A percentile compares a stretch with the other conserved stretches of the same genome.
These are phyloP conservation scores for Crithidia thermophila DNA, from an alignment of 208 protist genomes.

Conservation along the genomic window DNA sequence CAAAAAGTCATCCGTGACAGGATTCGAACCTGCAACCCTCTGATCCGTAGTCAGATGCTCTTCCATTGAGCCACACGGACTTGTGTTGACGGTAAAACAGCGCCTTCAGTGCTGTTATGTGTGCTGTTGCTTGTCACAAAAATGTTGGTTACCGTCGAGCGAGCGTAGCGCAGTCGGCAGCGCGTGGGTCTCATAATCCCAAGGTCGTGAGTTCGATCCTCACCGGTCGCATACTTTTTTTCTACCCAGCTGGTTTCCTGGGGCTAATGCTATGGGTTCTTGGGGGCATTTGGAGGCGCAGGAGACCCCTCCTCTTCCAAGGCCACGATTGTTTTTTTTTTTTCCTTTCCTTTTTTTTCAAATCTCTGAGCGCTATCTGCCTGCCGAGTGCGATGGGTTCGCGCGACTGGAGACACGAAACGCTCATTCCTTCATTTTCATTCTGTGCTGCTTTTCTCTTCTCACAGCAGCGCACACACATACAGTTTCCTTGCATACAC, in stretches of 20 bases:
- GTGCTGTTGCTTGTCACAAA: too few species aligned
- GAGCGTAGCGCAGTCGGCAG: constrained; percentile 95
- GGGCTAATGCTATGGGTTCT: neutral
- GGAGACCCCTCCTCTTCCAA: too few species aligned
- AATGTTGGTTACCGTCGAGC: constrained; percentile 24
- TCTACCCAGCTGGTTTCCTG: too few species aligned
- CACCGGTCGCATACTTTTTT: constrained; percentile 52
- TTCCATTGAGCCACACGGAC: constrained; percentile 91
- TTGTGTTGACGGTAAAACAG: too few species aligned
- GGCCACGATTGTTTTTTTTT: too few species aligned
- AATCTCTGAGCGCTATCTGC: constrained; percentile 58
- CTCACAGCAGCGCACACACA: too few species aligned
- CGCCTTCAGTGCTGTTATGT: too few species aligned
- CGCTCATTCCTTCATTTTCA: too few species aligned
- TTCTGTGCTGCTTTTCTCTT: too few species aligned
- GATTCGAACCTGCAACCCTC: constrained; percentile 91
- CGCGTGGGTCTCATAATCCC: constrained; percentile 96
- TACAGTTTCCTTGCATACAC: too few species aligned
- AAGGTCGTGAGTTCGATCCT: constrained; percentile 95
- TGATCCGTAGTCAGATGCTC: constrained; percentile 92
- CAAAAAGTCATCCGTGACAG: constrained; percentile 85
- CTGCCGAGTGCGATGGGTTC: constrained; percentile 29
- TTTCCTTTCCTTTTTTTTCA: too few species aligned
- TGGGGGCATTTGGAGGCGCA: too few species aligned
- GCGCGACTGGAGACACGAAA: constrained; percentile 42